Conservation (phyloP, 176 grass and related monocot genomes). For the Cenchrus fungigraminus region DNA sequence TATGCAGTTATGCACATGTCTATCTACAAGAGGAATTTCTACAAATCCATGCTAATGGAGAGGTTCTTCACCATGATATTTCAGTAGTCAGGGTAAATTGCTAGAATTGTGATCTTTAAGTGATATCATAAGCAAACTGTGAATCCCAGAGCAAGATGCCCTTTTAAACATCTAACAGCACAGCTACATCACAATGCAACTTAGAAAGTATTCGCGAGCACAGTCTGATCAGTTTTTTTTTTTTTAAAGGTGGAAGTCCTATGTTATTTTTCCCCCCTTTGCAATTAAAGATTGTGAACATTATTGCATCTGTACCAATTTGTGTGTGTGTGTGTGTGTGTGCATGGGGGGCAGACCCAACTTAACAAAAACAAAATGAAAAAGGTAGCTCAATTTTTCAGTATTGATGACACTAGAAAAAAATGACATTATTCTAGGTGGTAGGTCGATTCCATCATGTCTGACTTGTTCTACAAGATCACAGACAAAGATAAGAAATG, state of each 20-base stretch:
- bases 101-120: not conserved
- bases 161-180: slow-evolving; percentile 2
- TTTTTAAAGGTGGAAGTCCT: not conserved
- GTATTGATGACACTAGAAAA: not conserved
- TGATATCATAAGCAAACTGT: slow-evolving; percentile 1
- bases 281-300: not conserved
- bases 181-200: not conserved
- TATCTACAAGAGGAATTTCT: not conserved
- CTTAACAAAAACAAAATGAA: not conserved
- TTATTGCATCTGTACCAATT: not conserved
- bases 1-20: not conserved
- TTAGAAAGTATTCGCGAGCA: not conserved
- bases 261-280: not conserved
- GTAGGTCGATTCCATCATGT: slow-evolving; percentile 48
- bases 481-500: slow-evolving; percentile 32
- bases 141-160: not conserved
- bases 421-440: slow-evolving; percentile 40
- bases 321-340: not conserved
- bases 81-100: not conserved
- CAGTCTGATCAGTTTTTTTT: not conserved
- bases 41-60: not conserved
- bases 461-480: slow-evolving; percentile 37
- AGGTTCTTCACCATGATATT: not conserved
- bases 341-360: too few relatives aligned
- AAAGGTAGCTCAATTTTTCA: not conserved